A percentile compares a stretch with the other conserved stretches of the same genome.
phyloP scores from a whole-genome alignment of 2,329 filamentous ascomycete species.

The Lecanicillium sp. region DNA sequence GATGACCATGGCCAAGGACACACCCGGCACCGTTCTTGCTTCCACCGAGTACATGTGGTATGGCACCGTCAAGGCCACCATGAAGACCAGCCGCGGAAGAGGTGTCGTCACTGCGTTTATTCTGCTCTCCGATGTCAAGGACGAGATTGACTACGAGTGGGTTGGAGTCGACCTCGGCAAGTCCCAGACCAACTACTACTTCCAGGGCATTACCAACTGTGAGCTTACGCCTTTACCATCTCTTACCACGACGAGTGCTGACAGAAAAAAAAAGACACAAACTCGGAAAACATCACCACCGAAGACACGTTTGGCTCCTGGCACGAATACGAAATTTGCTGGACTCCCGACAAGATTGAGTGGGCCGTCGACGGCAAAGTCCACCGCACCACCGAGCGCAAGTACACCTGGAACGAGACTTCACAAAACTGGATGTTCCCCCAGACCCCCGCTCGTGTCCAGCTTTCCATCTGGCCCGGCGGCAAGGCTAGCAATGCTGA shows the following conservation, averaged over 20 bases:
- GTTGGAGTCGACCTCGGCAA: conserved; percentile 71
- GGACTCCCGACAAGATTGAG: conserved; percentile 78
- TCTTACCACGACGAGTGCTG: neutral
- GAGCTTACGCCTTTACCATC: conserved; percentile 32
- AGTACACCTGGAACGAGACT: conserved; percentile 81
- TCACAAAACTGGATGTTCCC: conserved; percentile 79
- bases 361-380: conserved; percentile 83
- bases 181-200: conserved; percentile 95
- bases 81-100: conserved; percentile 76
- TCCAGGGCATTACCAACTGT: conserved; percentile 89
- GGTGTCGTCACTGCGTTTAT: conserved; percentile 99
- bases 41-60: conserved; percentile 92
- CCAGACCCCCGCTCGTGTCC: conserved; percentile 83
- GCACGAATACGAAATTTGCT: conserved; percentile 90
- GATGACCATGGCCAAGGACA: conserved; percentile 82
- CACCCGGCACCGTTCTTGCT: conserved; percentile 80
- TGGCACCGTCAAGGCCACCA: conserved; percentile 77
- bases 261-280: conserved; percentile 52
- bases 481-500: conserved; percentile 70
- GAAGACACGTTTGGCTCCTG: conserved; percentile 68
- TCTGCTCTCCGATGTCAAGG: conserved; percentile 88
- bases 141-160: conserved; percentile 97
- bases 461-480: conserved; percentile 94
- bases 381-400: conserved; percentile 66
- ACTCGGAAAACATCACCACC: conserved; percentile 64